Conservation (phyloP, 139 green algal genomes). For the Chlorella sp. region DNA sequence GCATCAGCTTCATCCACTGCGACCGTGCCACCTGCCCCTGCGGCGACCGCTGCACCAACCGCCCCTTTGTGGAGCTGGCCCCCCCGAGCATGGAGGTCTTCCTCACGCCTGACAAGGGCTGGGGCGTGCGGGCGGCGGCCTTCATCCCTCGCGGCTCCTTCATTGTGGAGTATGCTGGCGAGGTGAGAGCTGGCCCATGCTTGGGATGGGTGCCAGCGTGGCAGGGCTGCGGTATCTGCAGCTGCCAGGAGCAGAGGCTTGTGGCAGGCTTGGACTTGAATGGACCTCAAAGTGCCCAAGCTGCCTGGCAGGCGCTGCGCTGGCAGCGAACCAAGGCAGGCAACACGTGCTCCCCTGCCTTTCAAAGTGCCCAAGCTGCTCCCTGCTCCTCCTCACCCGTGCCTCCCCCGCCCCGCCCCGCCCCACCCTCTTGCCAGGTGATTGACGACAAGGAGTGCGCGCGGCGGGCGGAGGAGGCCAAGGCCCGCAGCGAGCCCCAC, state of each 20-base stretch:
- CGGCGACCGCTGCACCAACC: constrained; percentile 79
- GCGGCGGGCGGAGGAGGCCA: constrained; percentile 68
- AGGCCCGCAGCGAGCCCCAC: constrained; percentile 60
- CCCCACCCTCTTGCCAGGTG: constrained; percentile 31
- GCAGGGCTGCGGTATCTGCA: background rate
- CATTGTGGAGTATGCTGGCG: constrained; percentile 87
- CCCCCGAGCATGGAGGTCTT: constrained; percentile 73
- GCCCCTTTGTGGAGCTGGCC: constrained; percentile 74
- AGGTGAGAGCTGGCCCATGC: constrained; percentile 41
- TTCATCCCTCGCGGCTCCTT: constrained; percentile 69
- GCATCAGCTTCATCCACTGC: constrained; percentile 76
- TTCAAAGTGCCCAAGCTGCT: background rate
- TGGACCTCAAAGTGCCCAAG: too few relatives aligned
- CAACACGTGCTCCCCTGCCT: background rate
- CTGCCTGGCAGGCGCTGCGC: background rate
- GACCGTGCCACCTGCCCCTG: constrained; percentile 79
- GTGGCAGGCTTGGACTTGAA: background rate
- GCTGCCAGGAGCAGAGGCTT: background rate
- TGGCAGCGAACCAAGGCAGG: too few relatives aligned
- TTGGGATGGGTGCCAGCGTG: too few relatives aligned
- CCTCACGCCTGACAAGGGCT: constrained; percentile 74
- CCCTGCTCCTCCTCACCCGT: background rate
- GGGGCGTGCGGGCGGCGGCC: constrained; percentile 69
- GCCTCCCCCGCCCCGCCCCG: background rate
- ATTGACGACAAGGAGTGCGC: constrained; percentile 62